phyloP scores from a whole-genome alignment of 257 asterid genomes.

The Solanum lignicaule region DNA sequence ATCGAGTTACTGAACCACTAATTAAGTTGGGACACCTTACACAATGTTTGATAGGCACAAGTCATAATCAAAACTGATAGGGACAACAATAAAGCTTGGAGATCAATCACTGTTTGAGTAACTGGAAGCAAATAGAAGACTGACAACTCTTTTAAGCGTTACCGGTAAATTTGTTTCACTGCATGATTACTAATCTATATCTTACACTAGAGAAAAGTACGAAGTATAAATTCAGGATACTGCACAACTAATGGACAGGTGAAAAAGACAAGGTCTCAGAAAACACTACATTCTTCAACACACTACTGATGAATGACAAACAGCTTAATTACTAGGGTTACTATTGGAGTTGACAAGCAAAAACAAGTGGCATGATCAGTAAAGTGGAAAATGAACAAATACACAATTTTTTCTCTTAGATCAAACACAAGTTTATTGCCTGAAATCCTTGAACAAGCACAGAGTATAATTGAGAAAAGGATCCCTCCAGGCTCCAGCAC shows the following conservation, averaged over 20 bases:
- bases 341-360: background rate
- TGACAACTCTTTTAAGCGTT: background rate
- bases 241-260: background rate
- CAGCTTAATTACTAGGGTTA: background rate
- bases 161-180: background rate
- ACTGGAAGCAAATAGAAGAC: background rate
- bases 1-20: background rate
- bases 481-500: background rate
- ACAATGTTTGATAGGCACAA: background rate
- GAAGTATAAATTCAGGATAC: background rate
- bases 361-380: background rate
- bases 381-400: background rate
- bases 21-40: background rate
- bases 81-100: background rate
- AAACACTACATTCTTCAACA: background rate
- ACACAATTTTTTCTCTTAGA: background rate
- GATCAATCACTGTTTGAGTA: background rate
- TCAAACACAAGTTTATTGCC: background rate
- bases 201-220: background rate
- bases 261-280: background rate
- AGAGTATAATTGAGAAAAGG: background rate
- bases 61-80: background rate
- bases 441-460: background rate
- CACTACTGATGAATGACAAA: background rate
- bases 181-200: background rate